Evolutionary conservation across 2,329 filamentous ascomycete genomes (phyloP).

Genomic region (Aspergillus caelatus): DNA sequence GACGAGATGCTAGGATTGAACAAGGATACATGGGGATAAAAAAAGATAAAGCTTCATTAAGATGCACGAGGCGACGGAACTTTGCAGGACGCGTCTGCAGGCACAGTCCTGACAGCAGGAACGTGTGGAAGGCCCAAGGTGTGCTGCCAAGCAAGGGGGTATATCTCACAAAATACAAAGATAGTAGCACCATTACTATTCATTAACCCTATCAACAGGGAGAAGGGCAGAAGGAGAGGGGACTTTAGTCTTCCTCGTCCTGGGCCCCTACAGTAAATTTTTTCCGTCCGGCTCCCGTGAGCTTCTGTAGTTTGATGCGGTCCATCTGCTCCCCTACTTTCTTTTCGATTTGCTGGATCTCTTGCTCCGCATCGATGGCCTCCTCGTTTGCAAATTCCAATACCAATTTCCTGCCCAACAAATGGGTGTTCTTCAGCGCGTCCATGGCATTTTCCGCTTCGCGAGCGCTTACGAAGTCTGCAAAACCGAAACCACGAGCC

Average conservation of each 20-base stretch:
- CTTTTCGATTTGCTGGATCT: slow-evolving; percentile 95
- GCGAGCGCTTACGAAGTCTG: slow-evolving; percentile 86
- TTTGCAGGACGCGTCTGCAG: slow-evolving; percentile 31
- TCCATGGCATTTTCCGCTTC: slow-evolving; percentile 92
- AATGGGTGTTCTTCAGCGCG: slow-evolving; percentile 87
- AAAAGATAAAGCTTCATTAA: slow-evolving; percentile 21
- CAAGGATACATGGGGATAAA: slow-evolving; percentile 24
- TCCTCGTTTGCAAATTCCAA: slow-evolving; percentile 91
- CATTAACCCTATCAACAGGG: slow-evolving; percentile 33
- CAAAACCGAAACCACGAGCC: slow-evolving; percentile 93
- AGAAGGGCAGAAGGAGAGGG: slow-evolving; percentile 30
- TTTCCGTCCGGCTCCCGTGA: slow-evolving; percentile 78
- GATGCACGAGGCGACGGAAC: slow-evolving; percentile 32
- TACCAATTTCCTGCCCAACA: slow-evolving; percentile 85
- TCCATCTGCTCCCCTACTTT: slow-evolving; percentile 90
- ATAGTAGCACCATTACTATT: slow-evolving; percentile 24
- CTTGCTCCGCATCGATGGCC: slow-evolving; percentile 86
- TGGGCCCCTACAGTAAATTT: slow-evolving; percentile 81
- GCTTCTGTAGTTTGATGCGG: slow-evolving; percentile 85
- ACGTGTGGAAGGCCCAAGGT: slow-evolving; percentile 33
- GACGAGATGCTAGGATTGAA: slow-evolving; percentile 22
- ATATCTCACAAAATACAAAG: slow-evolving; percentile 22
- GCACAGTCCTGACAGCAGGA: slow-evolving; percentile 37
- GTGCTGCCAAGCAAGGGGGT: slow-evolving; percentile 37
- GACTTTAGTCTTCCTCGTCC: slow-evolving; percentile 62